Percentiles rank a stretch among this genome's conserved stretches.
Conservation (phyloP, 2,329 filamentous ascomycete genomes). For the Penicillium frequentans region DNA sequence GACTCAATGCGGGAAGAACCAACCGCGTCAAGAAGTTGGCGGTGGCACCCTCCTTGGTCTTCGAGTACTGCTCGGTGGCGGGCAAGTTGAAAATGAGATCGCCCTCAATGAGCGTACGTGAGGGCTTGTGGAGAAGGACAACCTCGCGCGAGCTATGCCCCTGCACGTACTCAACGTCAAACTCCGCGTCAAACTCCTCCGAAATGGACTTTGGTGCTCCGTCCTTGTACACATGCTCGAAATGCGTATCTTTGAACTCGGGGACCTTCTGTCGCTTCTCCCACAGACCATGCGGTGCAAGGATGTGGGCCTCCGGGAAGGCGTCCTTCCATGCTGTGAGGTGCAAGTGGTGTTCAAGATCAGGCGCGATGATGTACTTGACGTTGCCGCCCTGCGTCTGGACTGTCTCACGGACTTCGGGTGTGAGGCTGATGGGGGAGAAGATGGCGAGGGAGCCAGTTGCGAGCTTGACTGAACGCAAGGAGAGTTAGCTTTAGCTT, state of each 20-base stretch:
- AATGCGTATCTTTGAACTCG: slow-evolving; percentile 58
- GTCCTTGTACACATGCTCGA: slow-evolving; percentile 67
- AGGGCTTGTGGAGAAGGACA: slow-evolving; percentile 80
- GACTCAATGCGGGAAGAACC: slow-evolving; percentile 57
- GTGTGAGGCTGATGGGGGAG: slow-evolving; percentile 84
- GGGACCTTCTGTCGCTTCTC: slow-evolving; percentile 72
- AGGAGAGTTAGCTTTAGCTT: slow-evolving; percentile 15
- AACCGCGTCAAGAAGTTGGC: slow-evolving; percentile 62
- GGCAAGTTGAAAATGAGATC: slow-evolving; percentile 93
- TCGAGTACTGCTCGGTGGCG: slow-evolving; percentile 77
- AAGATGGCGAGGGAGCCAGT: slow-evolving; percentile 82
- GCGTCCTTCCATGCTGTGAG: slow-evolving; percentile 78
- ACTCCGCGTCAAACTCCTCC: slow-evolving; percentile 81
- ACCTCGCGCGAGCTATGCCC: slow-evolving; percentile 82
- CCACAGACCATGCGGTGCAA: slow-evolving; percentile 78
- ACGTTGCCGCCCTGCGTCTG: slow-evolving; percentile 68
- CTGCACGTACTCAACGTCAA: slow-evolving; percentile 80
- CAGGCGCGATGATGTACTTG: slow-evolving; percentile 81
- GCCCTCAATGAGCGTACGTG: slow-evolving; percentile 77
- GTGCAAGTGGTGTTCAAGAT: slow-evolving; percentile 95
- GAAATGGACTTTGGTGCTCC: slow-evolving; percentile 59
- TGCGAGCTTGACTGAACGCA: slow-evolving; percentile 67
- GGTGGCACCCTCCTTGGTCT: slow-evolving; percentile 52
- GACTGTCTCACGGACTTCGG: slow-evolving; percentile 64
- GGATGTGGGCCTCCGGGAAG: slow-evolving; percentile 75